phyloP scores from a whole-genome alignment of 2,329 filamentous ascomycete genomes.

The Fusarium sp. region DNA sequence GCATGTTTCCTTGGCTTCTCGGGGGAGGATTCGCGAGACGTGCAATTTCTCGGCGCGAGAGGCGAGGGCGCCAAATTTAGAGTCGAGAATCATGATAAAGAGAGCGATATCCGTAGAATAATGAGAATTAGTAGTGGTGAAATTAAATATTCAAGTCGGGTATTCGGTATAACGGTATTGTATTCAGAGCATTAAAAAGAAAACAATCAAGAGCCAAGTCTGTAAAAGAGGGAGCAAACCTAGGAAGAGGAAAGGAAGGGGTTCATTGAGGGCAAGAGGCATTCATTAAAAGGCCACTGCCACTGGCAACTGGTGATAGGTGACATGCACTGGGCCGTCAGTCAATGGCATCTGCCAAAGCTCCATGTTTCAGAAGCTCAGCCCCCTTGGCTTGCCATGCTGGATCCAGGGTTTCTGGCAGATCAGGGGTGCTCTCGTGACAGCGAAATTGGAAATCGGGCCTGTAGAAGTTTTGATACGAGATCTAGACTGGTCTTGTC shows the following conservation, averaged over 20 bases:
- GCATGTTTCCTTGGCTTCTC: conserved; percentile 36
- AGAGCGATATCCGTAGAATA: background rate
- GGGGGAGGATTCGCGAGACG: conserved; percentile 33
- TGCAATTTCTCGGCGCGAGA: conserved; percentile 15
- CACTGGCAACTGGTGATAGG: no score
- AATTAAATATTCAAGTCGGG: conserved; percentile 9
- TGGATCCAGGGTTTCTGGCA: background rate
- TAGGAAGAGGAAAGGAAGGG: background rate
- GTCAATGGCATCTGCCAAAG: conserved; percentile 6
- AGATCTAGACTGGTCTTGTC: conserved; percentile 26
- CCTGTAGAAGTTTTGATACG: conserved; percentile 5
- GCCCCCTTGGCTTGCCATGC: conserved; percentile 15
- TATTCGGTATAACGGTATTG: background rate
- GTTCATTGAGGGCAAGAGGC: conserved; percentile 5
- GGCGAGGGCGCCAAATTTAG: conserved; percentile 11
- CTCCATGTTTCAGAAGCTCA: conserved; percentile 41
- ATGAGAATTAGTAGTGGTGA: conserved; percentile 9
- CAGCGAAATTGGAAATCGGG: conserved; percentile 17
- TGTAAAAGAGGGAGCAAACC: conserved; percentile 8
- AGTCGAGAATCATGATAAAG: conserved; percentile 28
- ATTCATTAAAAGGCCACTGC: conserved; percentile 14
- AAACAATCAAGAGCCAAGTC: background rate
- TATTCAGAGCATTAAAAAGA: background rate
- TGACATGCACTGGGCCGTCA: no score
- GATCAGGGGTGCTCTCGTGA: conserved; percentile 17